Conservation (phyloP, 768 basidiomycete species). For the Suillus lakei region DNA sequence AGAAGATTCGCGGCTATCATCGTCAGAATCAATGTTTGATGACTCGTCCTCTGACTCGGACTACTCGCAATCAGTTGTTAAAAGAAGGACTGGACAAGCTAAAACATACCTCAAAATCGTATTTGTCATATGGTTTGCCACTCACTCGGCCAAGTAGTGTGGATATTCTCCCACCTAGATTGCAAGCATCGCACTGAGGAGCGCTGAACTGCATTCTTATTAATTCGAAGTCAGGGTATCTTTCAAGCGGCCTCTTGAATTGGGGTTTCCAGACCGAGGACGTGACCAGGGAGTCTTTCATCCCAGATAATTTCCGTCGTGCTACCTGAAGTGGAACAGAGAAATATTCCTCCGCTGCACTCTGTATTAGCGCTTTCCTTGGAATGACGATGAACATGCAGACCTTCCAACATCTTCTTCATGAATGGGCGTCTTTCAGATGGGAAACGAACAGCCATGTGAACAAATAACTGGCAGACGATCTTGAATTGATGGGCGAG, state of each 20-base stretch:
- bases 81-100: neutral
- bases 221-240: conserved; percentile 67
- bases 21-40: conserved; percentile 31
- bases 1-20: conserved; percentile 12
- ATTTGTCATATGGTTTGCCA: conserved; percentile 72
- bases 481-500: conserved; percentile 83
- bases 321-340: conserved; percentile 66
- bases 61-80: neutral
- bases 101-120: conserved; percentile 62
- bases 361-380: conserved; percentile 6
- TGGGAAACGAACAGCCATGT: conserved; percentile 68
- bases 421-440: conserved; percentile 59
- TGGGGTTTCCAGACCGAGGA: conserved; percentile 84
- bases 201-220: conserved; percentile 56
- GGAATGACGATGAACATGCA: conserved; percentile 8
- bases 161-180: conserved; percentile 71
- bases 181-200: conserved; percentile 82
- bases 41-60: conserved; percentile 25
- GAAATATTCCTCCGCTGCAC: conserved; percentile 69
- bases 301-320: conserved; percentile 71
- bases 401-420: conserved; percentile 56
- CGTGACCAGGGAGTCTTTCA: conserved; percentile 76
- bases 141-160: conserved; percentile 63
- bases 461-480: conserved; percentile 86
- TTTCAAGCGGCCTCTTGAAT: conserved; percentile 68